Evolutionary conservation across 1,284 basidiomycete species (phyloP).

Genomic region (Malassezia caprae): DNA sequence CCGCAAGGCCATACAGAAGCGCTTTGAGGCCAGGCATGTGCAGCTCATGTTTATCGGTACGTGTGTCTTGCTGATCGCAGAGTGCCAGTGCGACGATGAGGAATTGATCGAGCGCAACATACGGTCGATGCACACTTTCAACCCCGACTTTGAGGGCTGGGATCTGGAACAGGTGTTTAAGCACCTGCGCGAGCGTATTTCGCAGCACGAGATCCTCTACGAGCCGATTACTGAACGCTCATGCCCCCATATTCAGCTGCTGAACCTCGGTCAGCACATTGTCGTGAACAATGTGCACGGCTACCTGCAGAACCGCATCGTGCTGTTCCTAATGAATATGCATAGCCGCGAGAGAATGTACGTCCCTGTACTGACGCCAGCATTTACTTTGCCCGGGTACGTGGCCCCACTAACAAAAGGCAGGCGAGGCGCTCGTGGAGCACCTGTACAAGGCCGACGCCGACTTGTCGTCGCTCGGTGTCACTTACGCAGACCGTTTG

Average conservation of each 20-base stretch:
- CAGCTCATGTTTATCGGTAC: constrained; percentile 72
- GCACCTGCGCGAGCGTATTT: constrained; percentile 84
- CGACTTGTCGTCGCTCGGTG: constrained; percentile 83
- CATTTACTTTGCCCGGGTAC: constrained; percentile 52
- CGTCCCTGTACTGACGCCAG: background rate
- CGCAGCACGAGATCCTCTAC: constrained; percentile 75
- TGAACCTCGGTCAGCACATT: constrained; percentile 63
- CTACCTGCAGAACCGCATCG: constrained; percentile 73
- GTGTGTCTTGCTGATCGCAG: constrained; percentile 43
- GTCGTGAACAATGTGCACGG: constrained; percentile 67
- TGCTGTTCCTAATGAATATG: constrained; percentile 97
- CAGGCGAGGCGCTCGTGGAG: constrained; percentile 62
- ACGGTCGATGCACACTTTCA: constrained; percentile 48
- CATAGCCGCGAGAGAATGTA: constrained; percentile 78
- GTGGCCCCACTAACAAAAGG: constrained; percentile 2
- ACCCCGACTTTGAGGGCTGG: constrained; percentile 73
- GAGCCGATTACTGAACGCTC: constrained; percentile 67
- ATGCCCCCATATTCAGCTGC: constrained; percentile 83
- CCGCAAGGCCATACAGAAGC: constrained; percentile 65
- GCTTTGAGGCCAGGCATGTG: constrained; percentile 64
- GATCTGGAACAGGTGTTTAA: constrained; percentile 77
- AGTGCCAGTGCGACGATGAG: constrained; percentile 58
- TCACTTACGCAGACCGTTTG: constrained; percentile 75
- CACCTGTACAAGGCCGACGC: constrained; percentile 98
- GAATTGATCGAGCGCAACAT: constrained; percentile 83